A percentile compares a stretch with the other conserved stretches of the same genome.
Evolutionary conservation across 495 filamentous ascomycete species (phyloP).

Genomic region (Penicillium manginii): DNA sequence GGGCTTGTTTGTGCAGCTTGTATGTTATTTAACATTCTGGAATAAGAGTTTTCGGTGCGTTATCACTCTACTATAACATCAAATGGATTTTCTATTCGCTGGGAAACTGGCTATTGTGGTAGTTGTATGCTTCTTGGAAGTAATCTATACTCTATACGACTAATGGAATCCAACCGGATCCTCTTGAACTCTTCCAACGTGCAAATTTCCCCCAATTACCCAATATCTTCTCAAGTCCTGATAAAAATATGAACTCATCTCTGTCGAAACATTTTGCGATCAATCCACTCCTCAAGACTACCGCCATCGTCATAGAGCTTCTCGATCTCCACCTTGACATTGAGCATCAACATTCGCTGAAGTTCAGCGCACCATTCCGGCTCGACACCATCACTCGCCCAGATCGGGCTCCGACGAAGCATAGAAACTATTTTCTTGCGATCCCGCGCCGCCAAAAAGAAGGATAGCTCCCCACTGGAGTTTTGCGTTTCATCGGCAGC

Average conservation of each 20-base stretch:
- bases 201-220: neutral
- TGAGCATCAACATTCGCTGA: constrained; percentile 85
- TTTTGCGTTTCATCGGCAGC: constrained; percentile 38
- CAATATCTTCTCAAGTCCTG: neutral
- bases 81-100: neutral
- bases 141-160: constrained; percentile 4
- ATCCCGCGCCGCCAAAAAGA: constrained; percentile 65
- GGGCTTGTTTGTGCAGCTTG: constrained; percentile 19
- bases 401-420: constrained; percentile 58
- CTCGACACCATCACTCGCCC: constrained; percentile 52
- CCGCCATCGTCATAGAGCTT: constrained; percentile 64
- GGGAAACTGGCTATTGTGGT: neutral
- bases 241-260: constrained; percentile 3
- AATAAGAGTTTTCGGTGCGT: constrained; percentile 1
- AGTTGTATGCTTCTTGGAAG: neutral
- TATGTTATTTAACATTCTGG: constrained; percentile 17
- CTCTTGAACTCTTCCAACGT: neutral
- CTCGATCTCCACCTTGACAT: constrained; percentile 90
- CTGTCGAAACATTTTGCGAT: constrained; percentile 45
- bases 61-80: neutral
- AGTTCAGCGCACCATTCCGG: constrained; percentile 65
- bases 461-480: constrained; percentile 40
- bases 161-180: neutral
- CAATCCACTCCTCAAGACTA: constrained; percentile 68
- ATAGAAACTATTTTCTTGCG: constrained; percentile 68